A percentile compares a stretch with the other conserved stretches of the same genome.
Conservation (phyloP, 2,329 filamentous ascomycete species). For the Aphanoascus verrucosus region DNA sequence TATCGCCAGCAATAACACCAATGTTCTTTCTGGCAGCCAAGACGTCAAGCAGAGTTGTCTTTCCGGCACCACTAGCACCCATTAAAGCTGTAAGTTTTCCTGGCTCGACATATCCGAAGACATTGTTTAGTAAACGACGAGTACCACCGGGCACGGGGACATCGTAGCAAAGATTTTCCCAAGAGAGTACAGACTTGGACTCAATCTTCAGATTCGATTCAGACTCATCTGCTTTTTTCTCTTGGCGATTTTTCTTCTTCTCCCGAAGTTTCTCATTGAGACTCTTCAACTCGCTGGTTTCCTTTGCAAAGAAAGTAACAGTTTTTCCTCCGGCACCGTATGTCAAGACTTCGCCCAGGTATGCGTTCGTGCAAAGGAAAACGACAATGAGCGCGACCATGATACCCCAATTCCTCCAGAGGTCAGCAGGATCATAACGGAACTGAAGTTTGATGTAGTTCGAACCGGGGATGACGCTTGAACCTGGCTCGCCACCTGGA, state of each 20-base stretch:
- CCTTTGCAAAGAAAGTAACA: conserved; percentile 32
- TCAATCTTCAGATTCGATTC: conserved; percentile 36
- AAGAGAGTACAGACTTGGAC: conserved; percentile 60
- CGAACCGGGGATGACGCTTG: conserved; percentile 46
- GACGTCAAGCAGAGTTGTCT: conserved; percentile 80
- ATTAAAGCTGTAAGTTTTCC: conserved; percentile 86
- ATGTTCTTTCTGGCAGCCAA: conserved; percentile 76
- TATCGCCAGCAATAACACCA: conserved; percentile 78
- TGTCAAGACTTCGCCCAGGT: conserved; percentile 31
- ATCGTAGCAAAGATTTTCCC: conserved; percentile 73
- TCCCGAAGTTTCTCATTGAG: conserved; percentile 30
- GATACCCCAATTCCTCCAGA: conserved; percentile 63
- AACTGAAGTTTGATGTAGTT: conserved; percentile 46
- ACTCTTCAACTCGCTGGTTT: conserved; percentile 26
- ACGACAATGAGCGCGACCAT: conserved; percentile 57
- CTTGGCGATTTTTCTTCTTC: conserved; percentile 30
- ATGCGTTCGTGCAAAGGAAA: conserved; percentile 36
- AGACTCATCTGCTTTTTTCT: conserved; percentile 27
- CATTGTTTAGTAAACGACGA: conserved; percentile 70
- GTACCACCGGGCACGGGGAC: conserved; percentile 67
- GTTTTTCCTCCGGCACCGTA: conserved; percentile 35
- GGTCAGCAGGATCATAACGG: conserved; percentile 47
- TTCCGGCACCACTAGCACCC: conserved; percentile 82
- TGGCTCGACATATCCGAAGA: conserved; percentile 89
- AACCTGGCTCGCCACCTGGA: conserved; percentile 49